Evolutionary conservation across 306 rosid species (phyloP), one percentile per base, ranked within the genome.

Genomic region (Rubus idaeus): DNA sequence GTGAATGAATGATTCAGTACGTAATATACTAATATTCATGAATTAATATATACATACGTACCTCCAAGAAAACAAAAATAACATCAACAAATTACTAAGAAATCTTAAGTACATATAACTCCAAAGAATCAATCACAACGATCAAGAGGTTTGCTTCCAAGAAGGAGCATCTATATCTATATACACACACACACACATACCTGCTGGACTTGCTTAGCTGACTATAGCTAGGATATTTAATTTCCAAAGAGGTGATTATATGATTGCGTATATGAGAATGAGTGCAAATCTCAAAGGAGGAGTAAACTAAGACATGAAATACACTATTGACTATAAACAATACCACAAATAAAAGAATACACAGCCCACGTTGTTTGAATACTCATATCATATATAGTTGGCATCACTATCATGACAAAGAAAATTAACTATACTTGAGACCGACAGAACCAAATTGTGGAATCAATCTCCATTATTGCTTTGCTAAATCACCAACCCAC

Each of bases 401-500:
- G 12, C 41, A 68, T 68, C n/a, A 23, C 10, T 21, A 13, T 46
- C 73, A 12, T 21, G 11, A 21, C 8, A 67, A 45, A 21, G 8
- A 20, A 68, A 68, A 45, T 11, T 68, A 46, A 46, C 18, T 9
- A 20, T 44, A 17, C 5, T 40, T 67, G 41, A 71, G 63, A 18
- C 10, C 11, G 62, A 37, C 47, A 10, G 47, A 1, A 70, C 41
- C 66, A 61, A 61, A 61, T 4, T 17, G 35, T 51, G 47, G 75
- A 71, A 51, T 71, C 47, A 35, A 17, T 71, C 11, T 71, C 35
- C 14, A 35, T 71, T 51, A 16, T 71, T 37, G 26, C 1, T 61
- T 60, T 61, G 12, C 66, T 70, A 70, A 26, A 30, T 70, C 62
- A 35, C 69, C 69, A 64, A 39, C 46, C 47, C 21, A 35, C 20